phyloP scores from a whole-genome alignment of 176 grass and related monocot genomes.

The Oryza longistaminata region DNA sequence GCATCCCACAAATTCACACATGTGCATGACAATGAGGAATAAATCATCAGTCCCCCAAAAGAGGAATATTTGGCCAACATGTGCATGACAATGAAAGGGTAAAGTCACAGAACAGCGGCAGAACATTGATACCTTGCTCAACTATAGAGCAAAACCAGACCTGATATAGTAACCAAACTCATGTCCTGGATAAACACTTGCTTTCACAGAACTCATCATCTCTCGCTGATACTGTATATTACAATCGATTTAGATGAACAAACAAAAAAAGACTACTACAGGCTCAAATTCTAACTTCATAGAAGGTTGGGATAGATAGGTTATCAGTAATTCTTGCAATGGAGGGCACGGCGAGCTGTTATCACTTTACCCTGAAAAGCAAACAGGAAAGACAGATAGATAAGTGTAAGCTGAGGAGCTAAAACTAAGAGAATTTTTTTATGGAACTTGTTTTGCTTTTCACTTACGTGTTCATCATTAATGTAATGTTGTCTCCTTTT shows the following conservation, averaged over 20 bases:
- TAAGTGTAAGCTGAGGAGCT: background rate
- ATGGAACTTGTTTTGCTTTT: background rate
- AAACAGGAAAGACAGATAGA: background rate
- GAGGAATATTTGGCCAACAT: background rate
- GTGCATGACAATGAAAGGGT: background rate
- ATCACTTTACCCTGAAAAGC: slow-evolving; percentile 41
- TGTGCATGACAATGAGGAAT: no score
- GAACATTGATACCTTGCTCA: background rate
- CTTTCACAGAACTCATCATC: background rate
- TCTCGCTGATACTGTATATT: background rate
- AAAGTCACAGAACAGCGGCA: background rate
- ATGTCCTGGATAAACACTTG: slow-evolving; percentile 1
- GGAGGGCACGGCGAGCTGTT: background rate
- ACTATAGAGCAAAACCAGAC: background rate
- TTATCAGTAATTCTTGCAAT: background rate
- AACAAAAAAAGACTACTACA: background rate
- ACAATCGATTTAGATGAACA: slow-evolving; percentile 15
- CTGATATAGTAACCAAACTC: background rate
- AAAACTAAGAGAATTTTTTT: background rate
- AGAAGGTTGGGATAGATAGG: background rate
- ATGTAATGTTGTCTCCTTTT: slow-evolving; percentile 84
- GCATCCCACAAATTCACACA: background rate
- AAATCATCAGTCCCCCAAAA: background rate
- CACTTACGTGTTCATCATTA: slow-evolving; percentile 83
- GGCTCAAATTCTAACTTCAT: slow-evolving; percentile 5